Evolutionary conservation across 163 green algal species (phyloP), one percentile per base, ranked within the genome.

Genomic region (Chlamydomonas reinhardtii): DNA sequence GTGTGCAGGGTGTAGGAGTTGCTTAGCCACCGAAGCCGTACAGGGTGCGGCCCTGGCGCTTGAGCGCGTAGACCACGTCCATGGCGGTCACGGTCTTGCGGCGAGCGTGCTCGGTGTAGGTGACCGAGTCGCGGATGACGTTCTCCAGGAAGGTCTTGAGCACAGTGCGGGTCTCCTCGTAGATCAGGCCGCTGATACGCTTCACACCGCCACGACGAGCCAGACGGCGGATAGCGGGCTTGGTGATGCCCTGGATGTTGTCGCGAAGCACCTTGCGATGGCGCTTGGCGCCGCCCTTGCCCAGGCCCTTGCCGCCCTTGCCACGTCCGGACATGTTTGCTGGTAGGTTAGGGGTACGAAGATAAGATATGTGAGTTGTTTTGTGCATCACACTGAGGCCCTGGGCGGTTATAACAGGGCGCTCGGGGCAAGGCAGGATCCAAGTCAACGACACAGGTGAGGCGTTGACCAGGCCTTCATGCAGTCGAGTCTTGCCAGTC

Each of bases 91-190:
- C 97, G 31, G 97, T 99, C 95, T 99, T 99, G 82, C 97, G 92
- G 85, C 97, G 93, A 74, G 96, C 97, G 94, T 99, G 97, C 96
- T 99, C 97, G 74, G 97, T 99, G 95, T 99, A 99, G 82, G 97
- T 99, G 76, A 95, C 92, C 59, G 90, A 88, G 81, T 94, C 92
- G 68, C 95, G 95, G 91, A 99, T 97, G 74, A 99, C 96, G 90
- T 94, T 94, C 90, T 95, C 92, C 35, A 92, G 79, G 89, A 90
- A 92, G 88, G 94, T 85, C 94, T 97, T 93, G 90, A 97, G 91
- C 89, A 97, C 92, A 92, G 93, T 93, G 90, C 96, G 95, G 73
- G 97, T 99, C 95, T 99, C 97, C 93, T 99, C 96, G 88, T 99
- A 99, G 94, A 99, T 99, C 66, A 99, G 95, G 89, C 96, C 96